Evolutionary conservation across 257 asterid genomes (phyloP).

Genomic region (Solanum ahanhuiri): DNA sequence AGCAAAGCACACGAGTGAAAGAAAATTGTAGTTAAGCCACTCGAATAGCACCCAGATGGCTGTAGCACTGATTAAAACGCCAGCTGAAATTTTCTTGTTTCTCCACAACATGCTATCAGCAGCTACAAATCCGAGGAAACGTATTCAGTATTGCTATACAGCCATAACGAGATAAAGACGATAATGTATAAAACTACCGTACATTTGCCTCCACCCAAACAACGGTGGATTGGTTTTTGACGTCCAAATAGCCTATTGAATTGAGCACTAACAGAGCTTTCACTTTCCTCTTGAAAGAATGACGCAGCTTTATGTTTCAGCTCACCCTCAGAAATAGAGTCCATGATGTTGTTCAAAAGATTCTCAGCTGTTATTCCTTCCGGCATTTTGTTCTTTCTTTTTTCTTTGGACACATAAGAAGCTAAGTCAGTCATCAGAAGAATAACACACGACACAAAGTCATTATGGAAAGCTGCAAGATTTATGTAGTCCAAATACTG

Average conservation of each 20-base stretch:
- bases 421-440: background rate
- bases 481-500: background rate
- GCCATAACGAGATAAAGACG: background rate
- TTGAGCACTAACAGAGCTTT: constrained; percentile 28
- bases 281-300: constrained; percentile 44
- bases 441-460: background rate
- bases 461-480: background rate
- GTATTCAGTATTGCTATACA: background rate
- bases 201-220: constrained; percentile 89
- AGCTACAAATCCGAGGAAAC: background rate
- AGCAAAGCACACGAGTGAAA: constrained; percentile 27
- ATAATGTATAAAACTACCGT: background rate
- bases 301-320: constrained; percentile 44
- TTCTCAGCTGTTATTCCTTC: constrained; percentile 70
- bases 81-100: constrained; percentile 14
- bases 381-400: constrained; percentile 32
- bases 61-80: constrained; percentile 9
- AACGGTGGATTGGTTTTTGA: constrained; percentile 65
- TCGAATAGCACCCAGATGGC: constrained; percentile 16
- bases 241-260: constrained; percentile 68
- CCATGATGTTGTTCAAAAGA: constrained; percentile 59
- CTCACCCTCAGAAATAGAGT: constrained; percentile 37
- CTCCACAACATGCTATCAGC: constrained; percentile 20
- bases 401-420: background rate
- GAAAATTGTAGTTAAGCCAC: constrained; percentile 22